Conservation (phyloP, 768 basidiomycete genomes). For the Leccinellum albellum region DNA sequence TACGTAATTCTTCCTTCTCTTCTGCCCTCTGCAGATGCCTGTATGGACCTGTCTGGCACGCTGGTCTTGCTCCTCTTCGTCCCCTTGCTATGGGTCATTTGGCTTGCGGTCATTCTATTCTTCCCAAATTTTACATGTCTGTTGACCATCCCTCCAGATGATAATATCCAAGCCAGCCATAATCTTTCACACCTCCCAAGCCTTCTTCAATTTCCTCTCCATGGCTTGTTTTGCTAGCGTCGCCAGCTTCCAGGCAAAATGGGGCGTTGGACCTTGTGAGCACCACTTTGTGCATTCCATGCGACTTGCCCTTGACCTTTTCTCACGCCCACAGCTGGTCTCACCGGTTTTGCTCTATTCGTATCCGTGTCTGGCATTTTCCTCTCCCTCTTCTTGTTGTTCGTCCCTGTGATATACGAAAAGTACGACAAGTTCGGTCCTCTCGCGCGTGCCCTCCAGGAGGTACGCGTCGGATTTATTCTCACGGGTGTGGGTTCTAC, state of each 20-base stretch:
- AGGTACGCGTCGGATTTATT: constrained; percentile 81
- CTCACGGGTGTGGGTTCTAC: constrained; percentile 67
- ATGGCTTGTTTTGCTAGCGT: constrained; percentile 91
- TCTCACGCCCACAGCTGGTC: constrained; percentile 56
- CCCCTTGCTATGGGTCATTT: constrained; percentile 59
- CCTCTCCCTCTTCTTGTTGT: constrained; percentile 67
- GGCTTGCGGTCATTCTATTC: constrained; percentile 59
- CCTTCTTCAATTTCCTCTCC: constrained; percentile 90
- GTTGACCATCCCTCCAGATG: constrained; percentile 51
- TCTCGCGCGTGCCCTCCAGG: constrained; percentile 76
- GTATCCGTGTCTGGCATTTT: constrained; percentile 69
- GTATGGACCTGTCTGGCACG: constrained; percentile 41
- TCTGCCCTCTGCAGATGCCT: constrained; percentile 29
- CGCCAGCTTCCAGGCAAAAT: constrained; percentile 84
- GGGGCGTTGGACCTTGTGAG: constrained; percentile 82
- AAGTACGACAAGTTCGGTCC: constrained; percentile 80
- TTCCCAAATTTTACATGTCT: constrained; percentile 3
- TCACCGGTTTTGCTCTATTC: constrained; percentile 84
- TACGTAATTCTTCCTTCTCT: constrained; percentile 31
- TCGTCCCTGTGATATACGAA: constrained; percentile 77
- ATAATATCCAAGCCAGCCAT: constrained; percentile 83
- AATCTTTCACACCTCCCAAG: constrained; percentile 70
- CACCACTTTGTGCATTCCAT: constrained; percentile 12
- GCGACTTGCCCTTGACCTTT: constrained; percentile 13
- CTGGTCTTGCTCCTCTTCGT: constrained; percentile 64